Base-by-base conservation (phyloP, 106 monocot species). In the Allium cepa region DNA sequence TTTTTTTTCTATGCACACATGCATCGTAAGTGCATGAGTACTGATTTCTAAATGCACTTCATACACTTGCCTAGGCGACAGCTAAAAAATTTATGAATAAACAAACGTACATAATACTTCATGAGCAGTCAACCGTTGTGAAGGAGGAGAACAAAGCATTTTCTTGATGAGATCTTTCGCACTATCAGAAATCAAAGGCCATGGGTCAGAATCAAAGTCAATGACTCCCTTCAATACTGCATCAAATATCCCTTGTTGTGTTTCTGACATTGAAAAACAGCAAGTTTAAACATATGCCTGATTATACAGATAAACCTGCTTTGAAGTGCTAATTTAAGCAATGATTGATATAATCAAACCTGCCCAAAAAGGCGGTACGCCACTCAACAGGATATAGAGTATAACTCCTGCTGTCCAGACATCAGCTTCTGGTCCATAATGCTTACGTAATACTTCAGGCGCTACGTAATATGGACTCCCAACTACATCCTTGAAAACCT, bases 381-480 rank as follows among this genome's bases (percentile, higher is more conserved):
- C 90, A 69, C 86, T 87, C 57, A 91, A 72, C 69, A 91, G 74
- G 64, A 91, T 91, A 58, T 91, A 91, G 26, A 91, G 60, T 74
- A 91, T 91, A 18, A 91, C 90, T 8, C 90, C 90, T 53, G 90
- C 90, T 10, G 86, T 91, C 90, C 90, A 91, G 3, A 91, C 83
- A 77, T 91, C 90, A 55, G 90, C 83, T 72, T 86, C 86, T 16
- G 90, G 83, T 11, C 90, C 90, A 72, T 91, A 91, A 50, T 79
- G 80, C 73, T 91, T 91, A 71, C 83, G 67, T 7, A 91, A 57
- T 26, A 91, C 90, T 74, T 91, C 90, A 22, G 90, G 90, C 71
- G 90, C 90, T 71, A 91, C 90, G 75, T 91, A 91, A 68, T 91
- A 91, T 15, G 90, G 90, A 62, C 90, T 91, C 22, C 90, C 90